These are phyloP conservation scores for Bryoglossum gracile DNA, from an alignment of 495 filamentous ascomycete genomes.

Conservation along the genomic window DNA sequence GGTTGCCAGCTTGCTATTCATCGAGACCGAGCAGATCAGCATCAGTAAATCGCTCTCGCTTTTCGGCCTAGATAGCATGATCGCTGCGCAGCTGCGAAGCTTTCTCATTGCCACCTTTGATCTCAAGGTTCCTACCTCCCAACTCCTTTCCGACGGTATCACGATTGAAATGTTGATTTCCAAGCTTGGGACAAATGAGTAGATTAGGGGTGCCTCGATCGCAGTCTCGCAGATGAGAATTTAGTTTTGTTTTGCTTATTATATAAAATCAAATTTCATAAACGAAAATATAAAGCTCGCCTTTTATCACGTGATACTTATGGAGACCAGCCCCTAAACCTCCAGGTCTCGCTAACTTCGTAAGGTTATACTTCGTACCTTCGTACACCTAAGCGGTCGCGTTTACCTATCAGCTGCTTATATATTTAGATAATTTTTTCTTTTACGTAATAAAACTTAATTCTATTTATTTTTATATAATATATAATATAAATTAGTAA, in stretches of 20 bases:
- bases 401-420: too few relatives aligned
- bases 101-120: neutral
- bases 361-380: too few relatives aligned
- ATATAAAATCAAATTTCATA: too few relatives aligned
- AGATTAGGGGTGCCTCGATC: neutral
- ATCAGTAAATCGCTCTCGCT: neutral
- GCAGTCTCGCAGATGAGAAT: neutral
- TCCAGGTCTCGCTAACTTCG: too few relatives aligned
- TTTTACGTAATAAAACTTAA: too few relatives aligned
- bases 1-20: neutral
- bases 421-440: too few relatives aligned
- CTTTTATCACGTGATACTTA: too few relatives aligned
- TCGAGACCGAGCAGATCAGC: neutral
- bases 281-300: too few relatives aligned
- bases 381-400: too few relatives aligned
- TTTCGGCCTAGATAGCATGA: neutral
- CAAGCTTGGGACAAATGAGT: neutral
- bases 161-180: neutral
- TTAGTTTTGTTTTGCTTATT: neutral
- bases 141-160: neutral
- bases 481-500: too few relatives aligned
- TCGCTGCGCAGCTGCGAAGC: neutral
- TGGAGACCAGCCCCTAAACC: too few relatives aligned
- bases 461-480: too few relatives aligned
- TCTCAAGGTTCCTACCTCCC: neutral